Evolutionary conservation across 768 basidiomycete species (phyloP).

Genomic region (Exidia glandulosa): DNA sequence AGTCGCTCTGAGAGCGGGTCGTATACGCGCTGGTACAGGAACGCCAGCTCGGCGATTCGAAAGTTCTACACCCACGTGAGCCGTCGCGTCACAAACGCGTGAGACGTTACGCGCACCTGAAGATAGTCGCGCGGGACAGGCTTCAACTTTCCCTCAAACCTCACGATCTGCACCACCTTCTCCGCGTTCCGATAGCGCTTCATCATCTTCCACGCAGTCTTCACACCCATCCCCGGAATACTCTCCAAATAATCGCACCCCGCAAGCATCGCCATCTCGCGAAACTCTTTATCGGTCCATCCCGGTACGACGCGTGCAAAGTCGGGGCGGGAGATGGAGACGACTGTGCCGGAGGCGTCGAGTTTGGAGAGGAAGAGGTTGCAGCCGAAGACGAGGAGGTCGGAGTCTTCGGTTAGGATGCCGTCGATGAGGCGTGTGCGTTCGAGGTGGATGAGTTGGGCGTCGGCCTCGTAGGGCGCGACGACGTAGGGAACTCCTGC

Average conservation of each 20-base stretch:
- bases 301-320: conserved; percentile 51
- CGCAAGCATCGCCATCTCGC: conserved; percentile 86
- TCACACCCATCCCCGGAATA: conserved; percentile 84
- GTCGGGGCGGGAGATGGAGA: conserved; percentile 53
- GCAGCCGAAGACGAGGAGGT: conserved; percentile 96
- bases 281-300: conserved; percentile 85
- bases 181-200: conserved; percentile 80
- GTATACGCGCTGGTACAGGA: conserved; percentile 87
- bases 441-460: conserved; percentile 90
- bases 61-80: too few species aligned
- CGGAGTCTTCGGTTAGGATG: conserved; percentile 95
- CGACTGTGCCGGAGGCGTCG: conserved; percentile 57
- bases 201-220: conserved; percentile 78
- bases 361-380: conserved; percentile 88
- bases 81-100: too few species aligned
- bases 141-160: conserved; percentile 79
- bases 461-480: conserved; percentile 97
- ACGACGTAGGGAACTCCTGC: conserved; percentile 80
- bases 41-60: conserved; percentile 78
- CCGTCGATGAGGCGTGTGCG: conserved; percentile 71
- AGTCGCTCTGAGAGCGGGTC: conserved; percentile 56
- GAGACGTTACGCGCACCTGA: too few species aligned
- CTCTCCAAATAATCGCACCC: conserved; percentile 91
- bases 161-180: conserved; percentile 64
- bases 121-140: conserved; percentile 68